These are phyloP conservation scores for Ophioceras dolichostomum DNA, from an alignment of 2,329 filamentous ascomycete species.

Conservation along the genomic window DNA sequence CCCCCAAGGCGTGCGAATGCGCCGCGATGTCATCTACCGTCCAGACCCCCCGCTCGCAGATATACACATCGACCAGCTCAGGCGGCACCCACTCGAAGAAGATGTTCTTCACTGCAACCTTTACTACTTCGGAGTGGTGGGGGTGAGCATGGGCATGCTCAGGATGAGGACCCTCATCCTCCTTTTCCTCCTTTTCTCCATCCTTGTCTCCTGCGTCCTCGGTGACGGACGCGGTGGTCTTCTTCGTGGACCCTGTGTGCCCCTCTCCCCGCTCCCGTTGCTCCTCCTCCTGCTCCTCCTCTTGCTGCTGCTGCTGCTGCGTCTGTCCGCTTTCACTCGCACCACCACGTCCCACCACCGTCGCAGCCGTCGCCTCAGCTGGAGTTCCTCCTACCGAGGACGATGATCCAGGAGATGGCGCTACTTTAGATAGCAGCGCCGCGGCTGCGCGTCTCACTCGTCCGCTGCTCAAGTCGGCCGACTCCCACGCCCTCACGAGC, in stretches of 20 bases:
- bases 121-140: not conserved
- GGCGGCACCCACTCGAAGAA: slow-evolving; percentile 50
- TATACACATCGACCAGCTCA: slow-evolving; percentile 36
- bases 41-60: slow-evolving; percentile 40
- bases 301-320: not conserved
- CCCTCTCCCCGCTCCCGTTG: too few relatives aligned
- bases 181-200: not conserved
- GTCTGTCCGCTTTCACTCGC: too few relatives aligned
- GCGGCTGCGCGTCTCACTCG: slow-evolving; percentile 11
- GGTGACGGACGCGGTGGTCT: too few relatives aligned
- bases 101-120: slow-evolving; percentile 30
- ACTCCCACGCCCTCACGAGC: slow-evolving; percentile 36
- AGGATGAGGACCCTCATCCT: too few relatives aligned
- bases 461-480: slow-evolving; percentile 10
- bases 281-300: slow-evolving; percentile 4
- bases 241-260: too few relatives aligned
- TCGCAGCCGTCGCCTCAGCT: too few relatives aligned
- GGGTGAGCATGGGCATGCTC: too few relatives aligned
- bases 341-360: too few relatives aligned
- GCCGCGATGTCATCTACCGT: slow-evolving; percentile 22
- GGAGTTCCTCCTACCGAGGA: too few relatives aligned
- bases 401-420: too few relatives aligned
- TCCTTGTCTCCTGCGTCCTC: slow-evolving; percentile 5
- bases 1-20: slow-evolving; percentile 22
- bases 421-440: not conserved